phyloP scores from a whole-genome alignment of 2,329 filamentous ascomycete species.

The Colletotrichum lindemuthianum region DNA sequence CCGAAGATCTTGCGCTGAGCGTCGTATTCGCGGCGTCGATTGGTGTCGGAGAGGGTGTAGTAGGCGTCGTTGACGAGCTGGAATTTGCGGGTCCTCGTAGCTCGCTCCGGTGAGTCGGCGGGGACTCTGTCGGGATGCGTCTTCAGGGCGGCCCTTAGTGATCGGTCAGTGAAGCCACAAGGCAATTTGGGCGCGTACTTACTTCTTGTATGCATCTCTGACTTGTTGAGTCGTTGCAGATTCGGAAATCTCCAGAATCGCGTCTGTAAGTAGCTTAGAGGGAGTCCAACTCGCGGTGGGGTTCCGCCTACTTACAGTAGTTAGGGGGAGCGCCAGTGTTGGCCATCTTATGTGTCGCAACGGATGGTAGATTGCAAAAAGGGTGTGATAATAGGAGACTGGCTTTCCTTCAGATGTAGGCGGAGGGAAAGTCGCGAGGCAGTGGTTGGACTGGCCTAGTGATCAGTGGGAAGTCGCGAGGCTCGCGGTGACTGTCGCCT shows the following conservation, averaged over 20 bases:
- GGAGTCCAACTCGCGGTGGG: slow-evolving; percentile 8
- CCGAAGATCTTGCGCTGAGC: slow-evolving; percentile 70
- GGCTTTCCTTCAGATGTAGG: no score
- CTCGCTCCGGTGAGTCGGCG: slow-evolving; percentile 82
- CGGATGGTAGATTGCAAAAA: background rate
- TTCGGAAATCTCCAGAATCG: slow-evolving; percentile 76
- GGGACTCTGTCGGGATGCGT: slow-evolving; percentile 94
- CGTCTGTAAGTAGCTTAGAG: slow-evolving; percentile 62
- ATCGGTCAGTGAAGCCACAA: no score
- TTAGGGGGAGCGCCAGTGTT: slow-evolving; percentile 58
- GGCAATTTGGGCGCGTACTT: slow-evolving; percentile 26
- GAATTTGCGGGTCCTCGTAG: slow-evolving; percentile 84
- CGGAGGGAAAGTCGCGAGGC: no score
- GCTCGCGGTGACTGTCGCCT: slow-evolving; percentile 8
- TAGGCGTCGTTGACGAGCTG: slow-evolving; percentile 94
- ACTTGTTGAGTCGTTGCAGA: slow-evolving; percentile 85
- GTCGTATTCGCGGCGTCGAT: slow-evolving; percentile 86
- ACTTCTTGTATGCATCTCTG: slow-evolving; percentile 95
- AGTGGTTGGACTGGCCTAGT: background rate
- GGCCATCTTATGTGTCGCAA: slow-evolving; percentile 24
- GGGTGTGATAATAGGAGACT: background rate
- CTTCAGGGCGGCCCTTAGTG: slow-evolving; percentile 80
- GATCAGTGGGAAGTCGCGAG: background rate
- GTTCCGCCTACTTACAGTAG: slow-evolving; percentile 60
- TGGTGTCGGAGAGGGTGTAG: slow-evolving; percentile 85